Evolutionary conservation across 306 rosid genomes (phyloP).

Genomic region (Mimosa bimucronata): DNA sequence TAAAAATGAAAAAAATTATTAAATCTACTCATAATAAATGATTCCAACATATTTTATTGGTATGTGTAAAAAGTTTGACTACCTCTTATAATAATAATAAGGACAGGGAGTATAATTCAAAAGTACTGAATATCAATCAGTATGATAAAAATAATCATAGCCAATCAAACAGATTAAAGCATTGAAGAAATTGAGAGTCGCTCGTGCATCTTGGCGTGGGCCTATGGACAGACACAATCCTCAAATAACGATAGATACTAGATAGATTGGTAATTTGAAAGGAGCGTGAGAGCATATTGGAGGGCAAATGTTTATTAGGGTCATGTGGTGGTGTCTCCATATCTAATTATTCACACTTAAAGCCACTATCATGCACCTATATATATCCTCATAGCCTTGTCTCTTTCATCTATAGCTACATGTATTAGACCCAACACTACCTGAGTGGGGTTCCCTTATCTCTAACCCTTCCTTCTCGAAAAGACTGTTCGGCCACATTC

Average conservation of each 20-base stretch:
- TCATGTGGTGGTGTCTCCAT: neutral
- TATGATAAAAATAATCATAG: neutral
- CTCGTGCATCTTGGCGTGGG: constrained; percentile 1
- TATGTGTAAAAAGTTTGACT: too few species aligned
- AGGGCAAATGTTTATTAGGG: neutral
- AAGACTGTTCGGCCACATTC: constrained; percentile 39
- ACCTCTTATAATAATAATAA: too few species aligned
- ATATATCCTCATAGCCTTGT: neutral
- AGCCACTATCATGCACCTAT: neutral
- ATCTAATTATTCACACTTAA: neutral
- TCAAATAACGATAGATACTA: neutral
- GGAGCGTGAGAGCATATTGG: neutral
- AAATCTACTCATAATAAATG: too few species aligned
- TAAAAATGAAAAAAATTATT: too few species aligned
- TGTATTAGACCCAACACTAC: constrained; percentile 20
- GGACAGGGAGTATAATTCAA: too few species aligned
- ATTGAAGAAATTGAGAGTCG: neutral
- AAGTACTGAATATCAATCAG: too few species aligned
- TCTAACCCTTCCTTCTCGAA: constrained; percentile 25
- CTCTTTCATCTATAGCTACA: constrained; percentile 11
- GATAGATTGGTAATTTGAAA: neutral
- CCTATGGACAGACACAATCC: neutral
- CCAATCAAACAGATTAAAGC: neutral
- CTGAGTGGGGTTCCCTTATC: constrained; percentile 21
- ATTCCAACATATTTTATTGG: too few species aligned